A percentile compares a stretch with the other conserved stretches of the same genome.
These are phyloP conservation scores for Phytophthora tubulina DNA, from an alignment of 352 stramenopile species.

Conservation along the genomic window DNA sequence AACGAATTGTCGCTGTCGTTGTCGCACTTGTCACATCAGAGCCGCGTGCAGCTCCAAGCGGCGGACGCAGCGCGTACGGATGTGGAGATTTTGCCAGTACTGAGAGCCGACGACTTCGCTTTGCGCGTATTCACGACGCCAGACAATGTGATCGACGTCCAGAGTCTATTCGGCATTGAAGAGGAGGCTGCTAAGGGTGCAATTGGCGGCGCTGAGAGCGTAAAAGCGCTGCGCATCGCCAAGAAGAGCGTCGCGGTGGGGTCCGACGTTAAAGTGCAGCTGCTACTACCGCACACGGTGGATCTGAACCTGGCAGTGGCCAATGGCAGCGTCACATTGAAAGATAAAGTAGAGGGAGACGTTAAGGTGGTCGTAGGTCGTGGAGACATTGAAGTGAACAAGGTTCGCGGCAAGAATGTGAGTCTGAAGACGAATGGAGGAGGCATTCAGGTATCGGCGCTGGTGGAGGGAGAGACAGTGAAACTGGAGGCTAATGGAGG, in stretches of 20 bases:
- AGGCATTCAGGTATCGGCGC: conserved; percentile 45
- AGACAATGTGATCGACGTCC: not conserved
- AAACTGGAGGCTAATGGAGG: conserved; percentile 46
- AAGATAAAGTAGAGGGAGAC: conserved; percentile 80
- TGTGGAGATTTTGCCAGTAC: conserved; percentile 61
- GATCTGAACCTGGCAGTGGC: conserved; percentile 62
- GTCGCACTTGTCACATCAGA: conserved; percentile 49
- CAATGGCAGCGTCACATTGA: conserved; percentile 53
- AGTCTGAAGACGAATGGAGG: conserved; percentile 76
- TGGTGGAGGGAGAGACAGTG: conserved; percentile 74
- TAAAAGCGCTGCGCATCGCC: conserved; percentile 41
- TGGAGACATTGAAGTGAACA: conserved; percentile 70
- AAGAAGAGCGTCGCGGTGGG: conserved; percentile 26
- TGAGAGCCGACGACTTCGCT: conserved; percentile 60
- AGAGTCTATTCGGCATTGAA: conserved; percentile 39
- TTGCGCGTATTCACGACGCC: conserved; percentile 37
- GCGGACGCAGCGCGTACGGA: conserved; percentile 40
- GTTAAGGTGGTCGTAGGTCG: conserved; percentile 66
- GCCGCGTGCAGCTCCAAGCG: conserved; percentile 55
- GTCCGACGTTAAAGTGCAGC: conserved; percentile 31
- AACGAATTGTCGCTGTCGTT: conserved; percentile 35
- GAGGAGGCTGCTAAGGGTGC: conserved; percentile 27
- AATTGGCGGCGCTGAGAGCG: not conserved
- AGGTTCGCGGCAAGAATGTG: conserved; percentile 67
- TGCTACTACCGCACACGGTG: conserved; percentile 53